Base-by-base conservation (phyloP, 2,329 filamentous ascomycete species). In the Thermothelomyces thermophilus region DNA sequence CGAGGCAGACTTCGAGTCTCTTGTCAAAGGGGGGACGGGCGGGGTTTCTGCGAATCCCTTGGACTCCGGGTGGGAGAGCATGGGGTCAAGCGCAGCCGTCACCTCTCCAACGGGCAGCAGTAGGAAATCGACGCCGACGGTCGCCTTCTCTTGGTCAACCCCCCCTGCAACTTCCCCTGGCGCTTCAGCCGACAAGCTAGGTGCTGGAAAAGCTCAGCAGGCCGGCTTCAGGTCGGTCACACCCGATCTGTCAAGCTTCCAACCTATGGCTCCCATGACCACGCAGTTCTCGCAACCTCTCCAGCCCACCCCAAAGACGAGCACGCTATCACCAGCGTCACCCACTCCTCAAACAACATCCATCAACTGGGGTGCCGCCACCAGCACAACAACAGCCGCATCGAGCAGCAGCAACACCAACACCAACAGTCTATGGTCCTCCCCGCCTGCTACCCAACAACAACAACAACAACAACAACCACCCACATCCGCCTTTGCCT, bases 1-100 rank as follows among this genome's bases (percentile, higher is more conserved):
- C 2, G 76, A 86, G 42, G 79, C 86, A 51, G 89, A 94, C 62
- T 98, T 97, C 62, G 90, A 95, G 65, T 80, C 80, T 2, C 80
- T 98, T 2, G 90, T 98, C 45, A 89, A 94, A 62, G 91, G 91
- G 8, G 81, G 79, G 49, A 71, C 74, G 41, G 68, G 66, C 17
- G 60, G 59, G 40, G 58, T 62, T 24, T 67, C 63, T 50, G 61
- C 62, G 17, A 69, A 68, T 33, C 63, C 72, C 1, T 66, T 72
- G 60, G 72, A 76, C 55, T 63, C 68, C 1, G 71, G 74, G 48
- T 82, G 79, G 79, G 77, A 80, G 47, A 64, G 70, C 9, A 52
- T 59, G 31, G 57, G 64, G 2, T 61, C 66, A 2, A 59, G 64
- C 3, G 56, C 66, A 1, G 56, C 62, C 4, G 52, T 68, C 2